phyloP scores from a whole-genome alignment of 768 basidiomycete genomes.

The Pisolithus albus region DNA sequence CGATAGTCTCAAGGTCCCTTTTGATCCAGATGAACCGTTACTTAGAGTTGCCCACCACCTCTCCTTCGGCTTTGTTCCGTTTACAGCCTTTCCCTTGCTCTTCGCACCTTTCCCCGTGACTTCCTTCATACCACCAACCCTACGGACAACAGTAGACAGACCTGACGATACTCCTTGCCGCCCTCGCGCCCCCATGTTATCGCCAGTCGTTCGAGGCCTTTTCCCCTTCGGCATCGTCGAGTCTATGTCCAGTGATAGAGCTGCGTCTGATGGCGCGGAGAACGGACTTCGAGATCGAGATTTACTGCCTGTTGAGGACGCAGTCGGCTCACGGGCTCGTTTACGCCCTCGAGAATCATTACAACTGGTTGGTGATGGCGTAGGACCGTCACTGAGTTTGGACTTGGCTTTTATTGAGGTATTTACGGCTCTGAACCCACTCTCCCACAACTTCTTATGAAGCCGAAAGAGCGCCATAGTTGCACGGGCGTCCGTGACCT shows the following conservation, averaged over 20 bases:
- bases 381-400: neutral
- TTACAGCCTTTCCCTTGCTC: conserved; percentile 5
- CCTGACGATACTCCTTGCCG: conserved; percentile 62
- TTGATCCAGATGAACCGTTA: neutral
- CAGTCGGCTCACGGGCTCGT: neutral
- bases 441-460: conserved; percentile 80
- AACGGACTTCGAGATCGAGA: neutral
- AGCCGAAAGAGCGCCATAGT: conserved; percentile 91
- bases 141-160: conserved; percentile 43
- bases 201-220: neutral
- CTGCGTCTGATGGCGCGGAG: neutral
- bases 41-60: conserved; percentile 44
- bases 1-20: neutral
- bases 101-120: conserved; percentile 5
- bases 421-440: conserved; percentile 22
- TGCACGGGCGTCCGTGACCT: conserved; percentile 92
- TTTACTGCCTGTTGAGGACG: neutral
- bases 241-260: neutral
- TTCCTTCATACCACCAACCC: conserved; percentile 9
- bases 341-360: neutral
- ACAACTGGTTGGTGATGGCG: neutral
- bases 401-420: neutral
- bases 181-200: conserved; percentile 44
- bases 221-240: neutral
- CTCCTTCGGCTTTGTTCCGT: conserved; percentile 4